These are phyloP conservation scores for Boletus rubescentipes DNA, from an alignment of 768 basidiomycete genomes.

Conservation along the genomic window DNA sequence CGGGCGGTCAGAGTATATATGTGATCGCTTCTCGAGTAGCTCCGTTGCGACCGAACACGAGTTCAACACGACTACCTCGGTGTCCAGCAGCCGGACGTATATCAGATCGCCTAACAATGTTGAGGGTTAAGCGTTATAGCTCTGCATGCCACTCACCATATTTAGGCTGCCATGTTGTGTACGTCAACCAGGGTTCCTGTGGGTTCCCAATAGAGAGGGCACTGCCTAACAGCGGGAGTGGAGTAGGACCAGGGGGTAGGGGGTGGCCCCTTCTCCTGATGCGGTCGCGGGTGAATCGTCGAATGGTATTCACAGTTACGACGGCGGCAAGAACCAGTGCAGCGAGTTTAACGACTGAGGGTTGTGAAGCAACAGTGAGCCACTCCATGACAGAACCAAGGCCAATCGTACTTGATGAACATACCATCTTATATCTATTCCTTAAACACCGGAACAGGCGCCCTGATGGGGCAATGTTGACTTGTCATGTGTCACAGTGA, in stretches of 20 bases:
- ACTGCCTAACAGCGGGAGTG: slow-evolving; percentile 5
- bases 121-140: neutral
- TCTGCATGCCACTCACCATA: neutral
- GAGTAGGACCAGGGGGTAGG: slow-evolving; percentile 8
- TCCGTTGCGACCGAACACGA: neutral
- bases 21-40: slow-evolving; percentile 9
- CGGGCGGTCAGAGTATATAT: slow-evolving; percentile 12
- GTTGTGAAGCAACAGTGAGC: neutral
- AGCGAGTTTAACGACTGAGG: neutral
- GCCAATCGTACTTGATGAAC: too few species aligned
- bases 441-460: too few species aligned
- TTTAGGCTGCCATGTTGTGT: neutral
- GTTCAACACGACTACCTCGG: slow-evolving; percentile 3
- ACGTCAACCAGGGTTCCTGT: slow-evolving; percentile 3
- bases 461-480: too few species aligned
- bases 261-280: neutral
- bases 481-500: too few species aligned
- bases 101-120: neutral
- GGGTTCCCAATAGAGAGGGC: neutral
- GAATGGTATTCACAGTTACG: neutral
- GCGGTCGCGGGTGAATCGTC: neutral
- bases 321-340: neutral
- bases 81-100: slow-evolving; percentile 3
- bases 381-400: neutral
- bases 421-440: too few species aligned